Base-by-base conservation (phyloP, 2,329 filamentous ascomycete genomes). In the Dactylellina sp. region DNA sequence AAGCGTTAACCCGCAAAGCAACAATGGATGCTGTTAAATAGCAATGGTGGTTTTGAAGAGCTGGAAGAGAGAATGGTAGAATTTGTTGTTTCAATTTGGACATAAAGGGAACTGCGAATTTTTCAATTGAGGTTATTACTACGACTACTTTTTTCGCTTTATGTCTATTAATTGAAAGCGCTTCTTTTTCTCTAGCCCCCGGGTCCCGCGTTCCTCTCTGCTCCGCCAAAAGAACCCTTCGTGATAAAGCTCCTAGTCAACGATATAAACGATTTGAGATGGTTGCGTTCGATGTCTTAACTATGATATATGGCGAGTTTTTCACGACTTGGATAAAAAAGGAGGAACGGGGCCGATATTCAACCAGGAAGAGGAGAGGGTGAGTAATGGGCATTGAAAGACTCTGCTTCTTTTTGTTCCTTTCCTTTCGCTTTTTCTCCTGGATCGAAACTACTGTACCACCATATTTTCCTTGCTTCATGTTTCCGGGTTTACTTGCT, bases 21-120 rank as follows among this genome's bases (percentile, higher is more conserved):
- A 88, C 81, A 89, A 91, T 81, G 89, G 92, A 82, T 97, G 93
- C 88, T 97, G 93, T 86, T 97, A 96, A 85, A 86, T 20, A 32
- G 20, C 18, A 63, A 32, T 32, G 28, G 28, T 32, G 49, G 32
- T 20, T 28, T 42, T 44, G 37, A 63, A 53, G 25, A 56, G 39
- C 46, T 63, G 39, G 60, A 46, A 71, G 66, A 57, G 53, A 63
- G 25, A 37, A 57, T 49, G 39, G 59, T 65, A 72, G 68, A 72
- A 52, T 59, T 64, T 71, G 57, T 72, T 65, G 60, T 53, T 65
- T 65, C 60, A 64, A 65, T 72, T 65, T 72, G 68, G 68, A 72
- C 60, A 72, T 72, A 60, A 72, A 65, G 44, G 53, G 59, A 52
- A 56, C 52, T 65, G 60, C 68, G 61, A 60, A 25, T 56, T 71